A percentile compares a stretch with the other conserved stretches of the same genome.
These are phyloP conservation scores for Ophiostoma perfectum DNA, from an alignment of 2,329 filamentous ascomycete species.

Conservation along the genomic window DNA sequence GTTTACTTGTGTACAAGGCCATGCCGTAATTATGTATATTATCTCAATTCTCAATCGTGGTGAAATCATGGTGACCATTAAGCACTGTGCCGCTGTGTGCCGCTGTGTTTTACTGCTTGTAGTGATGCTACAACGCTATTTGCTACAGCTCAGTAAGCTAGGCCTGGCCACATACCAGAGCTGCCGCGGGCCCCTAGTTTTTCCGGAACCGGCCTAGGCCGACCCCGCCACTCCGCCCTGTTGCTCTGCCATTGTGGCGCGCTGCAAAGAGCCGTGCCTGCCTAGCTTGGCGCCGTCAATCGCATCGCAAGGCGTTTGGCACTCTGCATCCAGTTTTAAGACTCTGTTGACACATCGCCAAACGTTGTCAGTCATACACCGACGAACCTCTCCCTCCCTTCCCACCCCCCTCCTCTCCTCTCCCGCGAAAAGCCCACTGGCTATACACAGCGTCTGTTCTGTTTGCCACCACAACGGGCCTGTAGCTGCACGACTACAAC, in stretches of 20 bases:
- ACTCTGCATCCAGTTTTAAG: constrained; percentile 8
- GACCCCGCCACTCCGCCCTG: constrained; percentile 19
- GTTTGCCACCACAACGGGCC: constrained; percentile 1
- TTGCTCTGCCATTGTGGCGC: constrained; percentile 18
- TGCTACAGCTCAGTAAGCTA: too few species aligned
- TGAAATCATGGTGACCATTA: too few species aligned
- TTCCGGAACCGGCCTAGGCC: constrained; percentile 20
- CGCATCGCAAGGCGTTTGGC: constrained; percentile 16
- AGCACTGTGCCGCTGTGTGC: too few species aligned
- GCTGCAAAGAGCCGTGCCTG: constrained; percentile 14
- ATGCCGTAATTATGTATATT: too few species aligned
- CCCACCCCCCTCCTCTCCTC: constrained; percentile 2
- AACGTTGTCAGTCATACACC: constrained; percentile 7
- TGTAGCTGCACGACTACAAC: constrained; percentile 1
- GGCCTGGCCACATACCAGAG: background rate
- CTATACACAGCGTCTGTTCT: background rate
- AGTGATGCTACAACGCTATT: too few species aligned
- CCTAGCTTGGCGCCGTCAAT: constrained; percentile 13
- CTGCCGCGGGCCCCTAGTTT: constrained; percentile 20
- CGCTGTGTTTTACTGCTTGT: too few species aligned
- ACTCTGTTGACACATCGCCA: constrained; percentile 16
- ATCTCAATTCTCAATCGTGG: too few species aligned
- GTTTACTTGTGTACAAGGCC: too few species aligned
- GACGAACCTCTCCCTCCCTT: background rate
- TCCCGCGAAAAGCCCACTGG: background rate